These are phyloP conservation scores for Coelastrella sp. DNA, from an alignment of 139 green algal genomes.

Conservation along the genomic window DNA sequence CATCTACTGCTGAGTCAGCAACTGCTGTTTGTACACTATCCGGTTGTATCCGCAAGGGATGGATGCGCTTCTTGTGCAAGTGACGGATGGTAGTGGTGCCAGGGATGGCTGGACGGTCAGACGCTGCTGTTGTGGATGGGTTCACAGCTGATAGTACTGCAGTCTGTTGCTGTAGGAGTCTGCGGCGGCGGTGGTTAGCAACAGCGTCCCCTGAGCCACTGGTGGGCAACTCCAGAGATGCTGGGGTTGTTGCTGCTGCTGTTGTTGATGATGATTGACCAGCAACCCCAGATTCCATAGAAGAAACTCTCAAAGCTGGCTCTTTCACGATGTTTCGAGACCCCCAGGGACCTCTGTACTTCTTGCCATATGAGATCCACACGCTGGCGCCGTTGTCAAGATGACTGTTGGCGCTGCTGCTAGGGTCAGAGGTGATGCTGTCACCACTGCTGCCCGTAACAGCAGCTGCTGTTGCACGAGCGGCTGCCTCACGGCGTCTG, in stretches of 20 bases:
- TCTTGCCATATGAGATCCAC: slow-evolving; percentile 17
- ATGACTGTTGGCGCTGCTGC: not conserved
- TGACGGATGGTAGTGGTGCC: not conserved
- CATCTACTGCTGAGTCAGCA: not conserved
- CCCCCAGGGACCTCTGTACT: not conserved
- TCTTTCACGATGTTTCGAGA: slow-evolving; percentile 16
- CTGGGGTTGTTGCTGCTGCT: not conserved
- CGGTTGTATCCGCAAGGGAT: not conserved
- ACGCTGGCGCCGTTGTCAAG: not conserved
- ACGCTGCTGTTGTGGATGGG: not conserved
- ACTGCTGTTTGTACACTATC: not conserved
- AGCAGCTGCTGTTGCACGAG: not conserved
- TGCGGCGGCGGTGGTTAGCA: not conserved
- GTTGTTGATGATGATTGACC: not conserved
- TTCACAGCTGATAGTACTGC: not conserved
- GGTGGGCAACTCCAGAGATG: too few relatives aligned
- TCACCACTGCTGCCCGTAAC: not conserved
- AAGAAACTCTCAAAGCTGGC: not conserved
- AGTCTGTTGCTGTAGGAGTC: not conserved
- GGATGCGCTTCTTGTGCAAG: slow-evolving; percentile 11
- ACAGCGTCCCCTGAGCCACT: not conserved
- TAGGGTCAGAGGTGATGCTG: not conserved
- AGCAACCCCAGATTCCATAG: not conserved
- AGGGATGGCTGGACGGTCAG: not conserved
- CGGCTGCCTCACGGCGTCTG: not conserved